phyloP scores from a whole-genome alignment of 2,329 filamentous ascomycete genomes.

The Hymenotorrendiella dingleyae region DNA sequence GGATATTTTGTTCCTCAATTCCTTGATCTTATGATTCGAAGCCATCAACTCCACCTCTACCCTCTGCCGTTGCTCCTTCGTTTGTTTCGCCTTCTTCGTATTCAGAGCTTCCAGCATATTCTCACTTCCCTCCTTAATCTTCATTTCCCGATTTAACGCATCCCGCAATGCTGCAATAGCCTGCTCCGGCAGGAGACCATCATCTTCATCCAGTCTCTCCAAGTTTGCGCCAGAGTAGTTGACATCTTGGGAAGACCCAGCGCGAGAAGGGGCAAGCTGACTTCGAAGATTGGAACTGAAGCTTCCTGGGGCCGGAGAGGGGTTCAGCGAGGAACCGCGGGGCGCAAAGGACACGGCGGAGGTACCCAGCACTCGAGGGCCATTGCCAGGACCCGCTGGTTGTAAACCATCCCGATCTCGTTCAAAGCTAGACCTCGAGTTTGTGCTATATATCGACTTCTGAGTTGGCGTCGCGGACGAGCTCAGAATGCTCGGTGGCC shows the following conservation, averaged over 20 bases:
- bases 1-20: conserved; percentile 53
- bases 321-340: conserved; percentile 63
- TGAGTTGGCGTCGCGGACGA: conserved; percentile 49
- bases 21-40: conserved; percentile 68
- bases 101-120: conserved; percentile 95
- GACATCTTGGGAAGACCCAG: conserved; percentile 52
- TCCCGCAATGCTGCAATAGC: conserved; percentile 72
- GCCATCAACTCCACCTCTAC: conserved; percentile 87
- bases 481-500: conserved; percentile 43
- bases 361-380: conserved; percentile 44
- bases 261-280: conserved; percentile 56
- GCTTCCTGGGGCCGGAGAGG: conserved; percentile 69
- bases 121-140: conserved; percentile 96
- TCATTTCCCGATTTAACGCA: conserved; percentile 87
- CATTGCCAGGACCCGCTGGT: conserved; percentile 38
- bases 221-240: conserved; percentile 42
- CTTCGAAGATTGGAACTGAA: conserved; percentile 85
- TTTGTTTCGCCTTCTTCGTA: conserved; percentile 91
- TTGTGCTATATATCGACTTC: conserved; percentile 39
- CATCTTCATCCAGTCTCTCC: conserved; percentile 59
- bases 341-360: conserved; percentile 58
- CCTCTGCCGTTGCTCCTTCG: conserved; percentile 72
- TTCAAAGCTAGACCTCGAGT: conserved; percentile 37
- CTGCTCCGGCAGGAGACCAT: conserved; percentile 59
- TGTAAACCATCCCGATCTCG: conserved; percentile 54